Evolutionary conservation across 2,329 filamentous ascomycete species (phyloP), one percentile per base, ranked within the genome.

Genomic region (Pseudogymnoascus sp.): DNA sequence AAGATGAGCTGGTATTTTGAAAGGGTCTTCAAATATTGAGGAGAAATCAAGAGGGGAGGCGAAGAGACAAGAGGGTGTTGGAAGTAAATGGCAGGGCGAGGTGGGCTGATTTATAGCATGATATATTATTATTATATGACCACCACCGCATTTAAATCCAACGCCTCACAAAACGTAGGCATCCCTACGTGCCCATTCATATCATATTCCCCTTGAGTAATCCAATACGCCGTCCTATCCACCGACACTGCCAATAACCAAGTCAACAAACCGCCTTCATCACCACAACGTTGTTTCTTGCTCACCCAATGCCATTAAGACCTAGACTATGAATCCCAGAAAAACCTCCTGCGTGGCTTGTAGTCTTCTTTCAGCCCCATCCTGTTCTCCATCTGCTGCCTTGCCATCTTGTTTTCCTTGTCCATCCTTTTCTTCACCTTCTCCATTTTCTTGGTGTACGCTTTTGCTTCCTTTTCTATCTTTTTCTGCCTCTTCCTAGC

Each of bases 301-400:
- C n/a, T n/a, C n/a, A n/a, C n/a, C n/a, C n/a, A n/a, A n/a, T n/a
- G n/a, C n/a, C n/a, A n/a, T n/a, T 16, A 47, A 25, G 41, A 8
- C 12, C 12, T 12, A 28, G 25, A 25, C 20, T 47, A 47, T 5
- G 18, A 7, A 28, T 2, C 2, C 20, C 41, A 47, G 41, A 4
- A 47, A 11, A 47, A 47, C 2, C 11, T 28, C 20, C 12, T 1
- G n/a, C 41, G 20, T 5, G 12, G 20, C 20, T 66, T 63, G 2
- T 65, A 65, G 5, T 64, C 63, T 32, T 65, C 61, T 34, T 65
- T 66, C 20, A 63, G 62, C 1, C 63, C 65, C 25, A 69, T 64
- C 2, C 63, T 60, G 11, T 67, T 61, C 37, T 69, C 63, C 1
- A 62, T 64, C 20, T 67, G 63, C 20, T 67, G 63, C 25, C 63